Percentiles rank a stretch among this genome's conserved stretches.
Evolutionary conservation across 139 green algal genomes (phyloP).

Genomic region (Chlorella sorokiniana): DNA sequence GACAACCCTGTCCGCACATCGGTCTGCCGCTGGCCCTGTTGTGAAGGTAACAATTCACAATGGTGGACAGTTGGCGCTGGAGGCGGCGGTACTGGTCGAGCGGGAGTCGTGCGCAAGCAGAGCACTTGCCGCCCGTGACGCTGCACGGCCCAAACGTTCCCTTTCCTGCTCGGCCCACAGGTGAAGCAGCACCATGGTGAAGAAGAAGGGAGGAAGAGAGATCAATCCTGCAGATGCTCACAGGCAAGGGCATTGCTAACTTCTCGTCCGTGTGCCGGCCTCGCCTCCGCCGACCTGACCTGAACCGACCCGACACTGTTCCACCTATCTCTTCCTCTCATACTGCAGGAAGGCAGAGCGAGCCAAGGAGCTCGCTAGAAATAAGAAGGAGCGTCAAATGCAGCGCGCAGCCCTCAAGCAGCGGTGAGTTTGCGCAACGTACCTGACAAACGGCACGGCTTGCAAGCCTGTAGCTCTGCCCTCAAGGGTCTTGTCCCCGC

Average conservation of each 20-base stretch:
- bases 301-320: neutral
- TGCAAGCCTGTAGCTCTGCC: neutral
- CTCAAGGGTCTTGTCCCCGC: neutral
- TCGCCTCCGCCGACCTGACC: neutral
- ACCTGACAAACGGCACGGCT: neutral
- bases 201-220: conserved; percentile 53
- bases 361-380: conserved; percentile 81
- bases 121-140: too few relatives aligned
- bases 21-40: too few relatives aligned
- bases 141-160: too few relatives aligned
- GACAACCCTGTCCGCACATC: too few relatives aligned
- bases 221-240: conserved; percentile 65
- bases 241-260: neutral
- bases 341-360: conserved; percentile 73
- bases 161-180: neutral
- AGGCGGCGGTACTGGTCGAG: too few relatives aligned
- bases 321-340: neutral
- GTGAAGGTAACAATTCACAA: too few relatives aligned
- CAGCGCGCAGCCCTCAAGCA: conserved; percentile 66
- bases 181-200: conserved; percentile 47
- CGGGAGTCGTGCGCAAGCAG: too few relatives aligned
- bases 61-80: too few relatives aligned
- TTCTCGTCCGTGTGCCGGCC: neutral
- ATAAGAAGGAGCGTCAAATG: conserved; percentile 87
- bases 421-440: conserved; percentile 14